phyloP scores from a whole-genome alignment of 2,329 filamentous ascomycete species.

The Fusarium napiforme region DNA sequence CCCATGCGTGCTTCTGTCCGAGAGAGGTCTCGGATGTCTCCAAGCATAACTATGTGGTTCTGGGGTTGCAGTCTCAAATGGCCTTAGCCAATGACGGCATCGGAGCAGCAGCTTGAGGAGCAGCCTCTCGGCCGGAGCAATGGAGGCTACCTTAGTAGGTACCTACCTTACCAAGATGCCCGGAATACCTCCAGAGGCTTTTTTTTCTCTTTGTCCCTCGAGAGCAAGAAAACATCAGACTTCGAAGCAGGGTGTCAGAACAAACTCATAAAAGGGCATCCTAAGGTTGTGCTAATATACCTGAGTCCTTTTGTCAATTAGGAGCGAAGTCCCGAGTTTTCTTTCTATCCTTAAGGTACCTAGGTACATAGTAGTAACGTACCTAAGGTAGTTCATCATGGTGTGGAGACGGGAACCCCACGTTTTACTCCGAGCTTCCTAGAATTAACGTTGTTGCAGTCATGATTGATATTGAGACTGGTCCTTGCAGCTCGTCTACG shows the following conservation, averaged over 20 bases:
- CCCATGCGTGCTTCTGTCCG: conserved; percentile 17
- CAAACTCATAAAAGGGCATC: neutral
- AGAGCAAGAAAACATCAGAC: neutral
- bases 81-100: conserved; percentile 17
- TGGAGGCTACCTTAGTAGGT: conserved; percentile 35
- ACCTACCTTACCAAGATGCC: conserved; percentile 5
- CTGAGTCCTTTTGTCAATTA: neutral
- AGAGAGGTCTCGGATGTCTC: conserved; percentile 5
- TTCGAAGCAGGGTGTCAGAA: neutral
- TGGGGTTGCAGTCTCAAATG: neutral
- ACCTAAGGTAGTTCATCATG: neutral
- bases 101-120: conserved; percentile 6
- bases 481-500: neutral
- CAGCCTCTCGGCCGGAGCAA: conserved; percentile 37
- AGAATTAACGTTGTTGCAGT: neutral
- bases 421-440: neutral
- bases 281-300: neutral
- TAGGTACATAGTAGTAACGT: neutral
- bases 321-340: neutral
- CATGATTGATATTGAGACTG: neutral
- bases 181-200: conserved; percentile 16
- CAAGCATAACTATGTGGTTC: neutral
- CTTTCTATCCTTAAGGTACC: neutral
- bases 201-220: neutral
- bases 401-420: conserved; percentile 23